A percentile compares a stretch with the other conserved stretches of the same genome.
Evolutionary conservation across 2,329 filamentous ascomycete genomes (phyloP).

Genomic region (Sporothrix sp.): DNA sequence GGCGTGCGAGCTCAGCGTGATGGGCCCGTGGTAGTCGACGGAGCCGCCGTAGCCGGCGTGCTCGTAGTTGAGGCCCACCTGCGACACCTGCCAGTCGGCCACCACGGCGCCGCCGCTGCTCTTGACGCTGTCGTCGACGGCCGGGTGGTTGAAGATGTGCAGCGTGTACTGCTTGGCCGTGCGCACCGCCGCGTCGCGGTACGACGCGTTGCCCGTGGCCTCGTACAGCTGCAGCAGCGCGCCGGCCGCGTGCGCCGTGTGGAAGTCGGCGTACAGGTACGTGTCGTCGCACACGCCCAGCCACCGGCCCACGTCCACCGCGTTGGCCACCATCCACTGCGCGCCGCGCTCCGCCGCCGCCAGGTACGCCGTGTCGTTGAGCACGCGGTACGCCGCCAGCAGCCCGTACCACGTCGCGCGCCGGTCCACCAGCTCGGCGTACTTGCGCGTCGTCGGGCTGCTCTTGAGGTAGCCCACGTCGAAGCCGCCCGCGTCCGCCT

Average conservation of each 20-base stretch:
- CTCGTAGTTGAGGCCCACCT: conserved; percentile 13
- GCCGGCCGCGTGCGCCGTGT: conserved; percentile 9
- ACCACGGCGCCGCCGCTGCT: neutral
- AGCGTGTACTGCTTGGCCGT: conserved; percentile 13
- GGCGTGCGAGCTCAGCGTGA: conserved; percentile 13
- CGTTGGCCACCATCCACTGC: conserved; percentile 8
- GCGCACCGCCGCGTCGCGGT: conserved; percentile 9
- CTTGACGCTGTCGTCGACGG: conserved; percentile 5
- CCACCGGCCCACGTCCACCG: conserved; percentile 12
- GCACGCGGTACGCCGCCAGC: conserved; percentile 10
- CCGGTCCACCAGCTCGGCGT: conserved; percentile 12
- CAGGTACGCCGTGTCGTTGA: conserved; percentile 10
- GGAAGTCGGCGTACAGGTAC: conserved; percentile 12
- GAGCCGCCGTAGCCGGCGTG: conserved; percentile 13
- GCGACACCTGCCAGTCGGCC: conserved; percentile 14
- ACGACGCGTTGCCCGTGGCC: neutral
- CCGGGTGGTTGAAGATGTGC: conserved; percentile 16
- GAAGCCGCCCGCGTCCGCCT: conserved; percentile 10
- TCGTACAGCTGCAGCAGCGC: conserved; percentile 14
- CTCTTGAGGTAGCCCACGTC: conserved; percentile 13
- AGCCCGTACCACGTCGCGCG: conserved; percentile 16
- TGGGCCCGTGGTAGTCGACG: conserved; percentile 10
- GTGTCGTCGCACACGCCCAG: conserved; percentile 14
- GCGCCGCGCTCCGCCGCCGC: conserved; percentile 11
- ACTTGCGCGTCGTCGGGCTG: conserved; percentile 10